A percentile compares a stretch with the other conserved stretches of the same genome.
Conservation (phyloP, 1,284 basidiomycete species). For the Meira nashicola region DNA sequence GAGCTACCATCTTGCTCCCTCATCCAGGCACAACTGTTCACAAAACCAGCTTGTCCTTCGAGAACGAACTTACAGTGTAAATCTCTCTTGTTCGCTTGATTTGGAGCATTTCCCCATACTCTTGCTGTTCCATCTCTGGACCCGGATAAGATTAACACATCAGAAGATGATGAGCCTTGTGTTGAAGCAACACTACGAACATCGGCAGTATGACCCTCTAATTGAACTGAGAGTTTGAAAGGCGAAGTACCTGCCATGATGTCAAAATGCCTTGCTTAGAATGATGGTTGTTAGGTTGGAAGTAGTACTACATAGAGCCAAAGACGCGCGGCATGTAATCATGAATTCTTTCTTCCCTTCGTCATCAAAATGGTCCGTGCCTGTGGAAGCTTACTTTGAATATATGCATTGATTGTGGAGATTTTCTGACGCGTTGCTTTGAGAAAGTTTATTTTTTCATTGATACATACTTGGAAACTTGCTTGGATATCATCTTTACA, state of each 20-base stretch:
- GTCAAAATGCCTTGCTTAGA: background rate
- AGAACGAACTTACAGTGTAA: constrained; percentile 19
- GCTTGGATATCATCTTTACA: background rate
- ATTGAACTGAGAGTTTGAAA: constrained; percentile 27
- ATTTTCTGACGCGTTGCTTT: too few relatives aligned
- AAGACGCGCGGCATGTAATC: background rate
- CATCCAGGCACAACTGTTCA: constrained; percentile 42
- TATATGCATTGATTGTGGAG: background rate
- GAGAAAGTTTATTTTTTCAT: too few relatives aligned
- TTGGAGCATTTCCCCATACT: constrained; percentile 20
- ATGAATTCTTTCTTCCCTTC: background rate
- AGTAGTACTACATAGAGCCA: background rate
- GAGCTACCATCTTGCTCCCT: constrained; percentile 14
- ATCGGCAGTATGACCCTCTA: constrained; percentile 38
- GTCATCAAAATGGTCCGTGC: background rate
- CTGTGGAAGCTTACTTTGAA: background rate
- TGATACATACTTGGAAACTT: too few relatives aligned
- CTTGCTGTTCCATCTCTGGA: constrained; percentile 27
- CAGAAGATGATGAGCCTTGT: constrained; percentile 20
- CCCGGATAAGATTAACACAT: constrained; percentile 35
- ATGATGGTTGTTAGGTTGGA: background rate
- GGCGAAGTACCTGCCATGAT: constrained; percentile 4
- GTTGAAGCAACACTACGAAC: constrained; percentile 11
- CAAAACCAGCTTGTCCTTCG: constrained; percentile 41
- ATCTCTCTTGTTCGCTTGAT: constrained; percentile 1